Percentiles rank a stretch among this genome's conserved stretches.
phyloP scores from a whole-genome alignment of 1,139 yeast species.

The Yamadazyma triangularis region DNA sequence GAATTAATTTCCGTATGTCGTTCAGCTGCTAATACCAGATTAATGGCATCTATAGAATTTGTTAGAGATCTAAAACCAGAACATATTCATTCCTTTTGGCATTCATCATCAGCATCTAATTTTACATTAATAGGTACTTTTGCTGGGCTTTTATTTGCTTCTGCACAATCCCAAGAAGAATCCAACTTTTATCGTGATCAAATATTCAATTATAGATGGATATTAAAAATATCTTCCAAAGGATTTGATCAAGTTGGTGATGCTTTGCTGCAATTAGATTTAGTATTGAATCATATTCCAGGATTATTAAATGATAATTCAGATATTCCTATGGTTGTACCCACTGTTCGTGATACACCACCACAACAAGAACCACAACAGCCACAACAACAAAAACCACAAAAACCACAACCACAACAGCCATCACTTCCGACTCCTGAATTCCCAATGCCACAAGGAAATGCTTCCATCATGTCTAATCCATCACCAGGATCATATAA shows the following conservation, averaged over 20 bases:
- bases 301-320: conserved; percentile 50
- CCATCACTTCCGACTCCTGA: background rate
- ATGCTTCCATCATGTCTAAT: too few species aligned
- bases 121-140: conserved; percentile 81
- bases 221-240: conserved; percentile 64
- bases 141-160: conserved; percentile 70
- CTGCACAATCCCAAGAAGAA: conserved; percentile 59
- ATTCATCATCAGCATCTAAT: conserved; percentile 71
- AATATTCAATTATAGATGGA: conserved; percentile 71
- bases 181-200: conserved; percentile 60
- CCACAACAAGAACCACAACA: conserved; percentile 5
- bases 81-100: conserved; percentile 87
- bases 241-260: conserved; percentile 72
- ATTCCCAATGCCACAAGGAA: too few species aligned
- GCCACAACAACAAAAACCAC: conserved; percentile 1
- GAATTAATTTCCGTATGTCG: conserved; percentile 67
- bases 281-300: conserved; percentile 61
- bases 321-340: conserved; percentile 38
- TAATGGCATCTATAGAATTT: conserved; percentile 78
- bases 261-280: conserved; percentile 65
- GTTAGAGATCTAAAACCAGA: conserved; percentile 72
- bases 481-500: background rate
- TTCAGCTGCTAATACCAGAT: conserved; percentile 76
- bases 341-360: conserved; percentile 30
- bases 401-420: conserved; percentile 5